Percentiles rank a stretch among this genome's conserved stretches.
These are phyloP conservation scores for Kalmusia sp. DNA, from an alignment of 2,329 filamentous ascomycete genomes.

Conservation along the genomic window DNA sequence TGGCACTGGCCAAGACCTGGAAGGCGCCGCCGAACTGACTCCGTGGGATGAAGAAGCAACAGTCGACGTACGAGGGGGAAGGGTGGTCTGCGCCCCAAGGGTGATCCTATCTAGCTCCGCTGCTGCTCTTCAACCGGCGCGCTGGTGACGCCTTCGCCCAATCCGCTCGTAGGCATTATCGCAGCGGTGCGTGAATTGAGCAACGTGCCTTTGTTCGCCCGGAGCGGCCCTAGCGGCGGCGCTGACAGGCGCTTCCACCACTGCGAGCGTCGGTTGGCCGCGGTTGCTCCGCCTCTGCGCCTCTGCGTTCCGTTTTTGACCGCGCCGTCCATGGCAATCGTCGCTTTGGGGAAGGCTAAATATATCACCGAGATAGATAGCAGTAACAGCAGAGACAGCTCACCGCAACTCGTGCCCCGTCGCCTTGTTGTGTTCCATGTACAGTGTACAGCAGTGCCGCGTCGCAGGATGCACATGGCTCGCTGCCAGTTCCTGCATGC, in stretches of 20 bases:
- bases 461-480: too few relatives aligned
- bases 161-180: constrained; percentile 5
- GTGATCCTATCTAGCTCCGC: constrained; percentile 7
- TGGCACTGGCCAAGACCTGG: constrained; percentile 37
- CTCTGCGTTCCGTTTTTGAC: constrained; percentile 42
- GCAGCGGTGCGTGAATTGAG: background rate
- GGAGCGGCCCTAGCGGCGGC: background rate
- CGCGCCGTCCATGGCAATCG: constrained; percentile 41
- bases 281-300: constrained; percentile 40
- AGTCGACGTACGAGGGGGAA: constrained; percentile 15
- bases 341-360: constrained; percentile 39
- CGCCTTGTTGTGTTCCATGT: too few relatives aligned
- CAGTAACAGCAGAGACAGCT: background rate
- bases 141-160: background rate
- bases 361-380: constrained; percentile 22
- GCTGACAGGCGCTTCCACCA: constrained; percentile 7
- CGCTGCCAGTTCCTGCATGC: constrained; percentile 10
- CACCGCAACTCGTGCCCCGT: constrained; percentile 10
- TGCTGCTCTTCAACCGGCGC: constrained; percentile 12
- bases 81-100: constrained; percentile 2
- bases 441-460: background rate
- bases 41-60: constrained; percentile 49
- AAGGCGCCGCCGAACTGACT: constrained; percentile 43
- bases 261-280: constrained; percentile 29
- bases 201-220: constrained; percentile 8